phyloP scores from a whole-genome alignment of 768 basidiomycete species.

The Tulasnella sp. region DNA sequence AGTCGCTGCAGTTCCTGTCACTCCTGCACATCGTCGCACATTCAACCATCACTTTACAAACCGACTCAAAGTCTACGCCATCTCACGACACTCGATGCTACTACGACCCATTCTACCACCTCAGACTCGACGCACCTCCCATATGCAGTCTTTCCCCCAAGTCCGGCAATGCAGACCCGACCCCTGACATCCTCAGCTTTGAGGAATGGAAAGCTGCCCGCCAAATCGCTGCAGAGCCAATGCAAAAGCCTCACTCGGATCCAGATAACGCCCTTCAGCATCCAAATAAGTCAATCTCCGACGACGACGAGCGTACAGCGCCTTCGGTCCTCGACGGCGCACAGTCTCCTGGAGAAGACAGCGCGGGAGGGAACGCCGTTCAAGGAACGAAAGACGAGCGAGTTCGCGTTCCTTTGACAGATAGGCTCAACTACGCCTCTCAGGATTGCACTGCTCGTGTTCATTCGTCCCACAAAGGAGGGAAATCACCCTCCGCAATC shows the following conservation, averaged over 20 bases:
- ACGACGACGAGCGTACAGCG: not conserved
- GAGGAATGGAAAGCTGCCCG: slow-evolving; percentile 14
- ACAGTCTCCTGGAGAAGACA: not conserved
- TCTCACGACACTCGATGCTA: not conserved
- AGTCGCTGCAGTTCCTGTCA: slow-evolving; percentile 6
- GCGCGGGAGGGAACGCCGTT: not conserved
- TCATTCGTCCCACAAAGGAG: slow-evolving; percentile 66
- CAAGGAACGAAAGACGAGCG: slow-evolving; percentile 34
- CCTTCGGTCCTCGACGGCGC: not conserved
- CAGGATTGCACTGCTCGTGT: slow-evolving; percentile 89
- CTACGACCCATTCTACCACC: slow-evolving; percentile 9
- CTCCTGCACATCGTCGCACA: slow-evolving; percentile 7
- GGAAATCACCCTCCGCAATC: slow-evolving; percentile 74
- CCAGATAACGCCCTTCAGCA: not conserved
- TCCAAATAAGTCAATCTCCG: not conserved
- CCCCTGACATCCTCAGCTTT: slow-evolving; percentile 14
- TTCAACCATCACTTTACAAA: not conserved
- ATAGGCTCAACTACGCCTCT: slow-evolving; percentile 91
- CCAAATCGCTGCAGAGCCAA: not conserved
- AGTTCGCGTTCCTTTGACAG: slow-evolving; percentile 62
- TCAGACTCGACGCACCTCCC: not conserved
- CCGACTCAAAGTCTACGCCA: not conserved
- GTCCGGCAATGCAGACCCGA: not conserved
- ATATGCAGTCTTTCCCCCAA: not conserved
- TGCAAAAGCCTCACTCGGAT: not conserved